Conservation (phyloP, 164 flowering plant species). For the Buxus sempervirens region DNA sequence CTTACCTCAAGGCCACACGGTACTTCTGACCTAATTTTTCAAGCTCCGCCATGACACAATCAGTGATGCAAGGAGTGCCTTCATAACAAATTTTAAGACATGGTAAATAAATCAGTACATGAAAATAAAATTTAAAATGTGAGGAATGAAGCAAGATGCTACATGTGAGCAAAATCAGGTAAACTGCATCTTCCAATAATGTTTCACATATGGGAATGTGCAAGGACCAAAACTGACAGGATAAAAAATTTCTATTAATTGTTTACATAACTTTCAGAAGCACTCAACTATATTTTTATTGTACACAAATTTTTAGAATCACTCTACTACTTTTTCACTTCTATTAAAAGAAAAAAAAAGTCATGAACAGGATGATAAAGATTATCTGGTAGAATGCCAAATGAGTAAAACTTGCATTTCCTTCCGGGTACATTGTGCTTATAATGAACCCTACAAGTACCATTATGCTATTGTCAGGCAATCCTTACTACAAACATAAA, state of each 20-base stretch:
- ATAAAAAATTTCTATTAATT: no score
- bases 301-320: no score
- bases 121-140: background rate
- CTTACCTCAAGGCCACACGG: conserved; percentile 88
- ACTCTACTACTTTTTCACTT: no score
- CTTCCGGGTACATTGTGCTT: background rate
- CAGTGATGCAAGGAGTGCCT: conserved; percentile 97
- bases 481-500: background rate
- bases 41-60: conserved; percentile 99
- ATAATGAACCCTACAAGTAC: background rate
- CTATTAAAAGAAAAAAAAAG: no score
- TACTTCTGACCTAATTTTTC: conserved; percentile 95
- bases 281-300: no score
- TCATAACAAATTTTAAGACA: conserved; percentile 12
- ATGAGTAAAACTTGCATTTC: background rate
- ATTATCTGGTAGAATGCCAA: background rate
- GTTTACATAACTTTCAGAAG: background rate
- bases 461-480: background rate
- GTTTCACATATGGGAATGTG: no score
- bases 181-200: no score
- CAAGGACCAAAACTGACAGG: no score
- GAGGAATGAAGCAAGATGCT: background rate
- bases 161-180: background rate
- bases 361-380: background rate
- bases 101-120: background rate